Evolutionary conservation across 202 grass and related monocot genomes (phyloP).

Genomic region (Cymbopogon flexuosus): DNA sequence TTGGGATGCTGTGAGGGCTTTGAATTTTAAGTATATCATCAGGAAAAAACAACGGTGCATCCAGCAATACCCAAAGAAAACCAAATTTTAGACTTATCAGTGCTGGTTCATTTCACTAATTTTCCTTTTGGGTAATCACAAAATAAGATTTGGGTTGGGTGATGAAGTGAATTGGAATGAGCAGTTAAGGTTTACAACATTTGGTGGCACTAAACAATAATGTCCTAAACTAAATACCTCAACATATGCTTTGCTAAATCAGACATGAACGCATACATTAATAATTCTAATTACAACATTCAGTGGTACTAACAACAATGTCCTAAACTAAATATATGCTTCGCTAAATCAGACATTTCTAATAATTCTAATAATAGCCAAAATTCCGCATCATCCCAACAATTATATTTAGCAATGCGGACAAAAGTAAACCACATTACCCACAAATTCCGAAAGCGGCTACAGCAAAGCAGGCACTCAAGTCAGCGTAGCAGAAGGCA

Average conservation of each 20-base stretch:
- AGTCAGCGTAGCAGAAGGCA: background rate
- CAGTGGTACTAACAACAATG: background rate
- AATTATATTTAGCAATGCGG: background rate
- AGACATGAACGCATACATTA: background rate
- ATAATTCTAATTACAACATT: background rate
- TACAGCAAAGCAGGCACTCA: background rate
- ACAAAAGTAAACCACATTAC: constrained; percentile 1
- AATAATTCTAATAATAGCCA: background rate
- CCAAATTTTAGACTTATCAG: background rate
- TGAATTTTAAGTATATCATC: background rate
- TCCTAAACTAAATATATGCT: background rate
- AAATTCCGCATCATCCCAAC: background rate
- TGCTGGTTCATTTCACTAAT: background rate
- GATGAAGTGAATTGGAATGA: background rate
- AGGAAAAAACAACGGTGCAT: background rate
- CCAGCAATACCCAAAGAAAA: background rate
- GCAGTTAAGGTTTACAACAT: background rate
- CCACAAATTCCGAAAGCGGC: background rate
- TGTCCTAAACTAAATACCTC: background rate
- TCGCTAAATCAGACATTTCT: background rate
- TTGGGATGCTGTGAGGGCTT: background rate
- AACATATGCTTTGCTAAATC: background rate
- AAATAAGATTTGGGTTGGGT: background rate
- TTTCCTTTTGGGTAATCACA: background rate
- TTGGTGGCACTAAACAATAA: background rate